A percentile compares a stretch with the other conserved stretches of the same genome.
Evolutionary conservation across 495 filamentous ascomycete species (phyloP).

Genomic region (Xylaria sp.): DNA sequence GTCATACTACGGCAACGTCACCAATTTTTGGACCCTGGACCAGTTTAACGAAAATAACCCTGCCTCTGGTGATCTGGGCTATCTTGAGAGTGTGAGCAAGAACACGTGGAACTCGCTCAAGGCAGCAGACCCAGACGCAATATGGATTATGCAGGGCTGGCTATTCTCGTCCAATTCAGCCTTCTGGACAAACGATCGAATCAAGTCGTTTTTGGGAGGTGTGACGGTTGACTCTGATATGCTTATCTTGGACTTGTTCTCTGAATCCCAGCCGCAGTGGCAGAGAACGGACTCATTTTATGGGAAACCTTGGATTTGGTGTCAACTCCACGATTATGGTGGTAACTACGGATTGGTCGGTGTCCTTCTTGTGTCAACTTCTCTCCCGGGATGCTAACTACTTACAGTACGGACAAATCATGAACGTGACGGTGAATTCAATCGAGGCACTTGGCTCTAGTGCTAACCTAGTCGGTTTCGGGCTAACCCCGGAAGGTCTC

Average conservation of each 20-base stretch:
- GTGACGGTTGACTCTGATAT: constrained; percentile 54
- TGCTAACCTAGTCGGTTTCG: constrained; percentile 52
- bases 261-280: constrained; percentile 60
- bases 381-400: constrained; percentile 9
- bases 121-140: constrained; percentile 53
- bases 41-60: constrained; percentile 63
- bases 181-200: constrained; percentile 59
- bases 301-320: constrained; percentile 63
- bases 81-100: constrained; percentile 55
- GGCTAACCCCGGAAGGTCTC: constrained; percentile 58
- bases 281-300: constrained; percentile 58
- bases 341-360: constrained; percentile 54
- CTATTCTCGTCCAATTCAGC: constrained; percentile 52
- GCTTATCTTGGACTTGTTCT: constrained; percentile 60
- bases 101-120: constrained; percentile 56
- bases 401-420: constrained; percentile 54
- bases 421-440: constrained; percentile 56
- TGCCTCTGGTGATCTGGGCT: constrained; percentile 52
- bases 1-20: constrained; percentile 57
- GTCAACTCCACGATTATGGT: constrained; percentile 58
- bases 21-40: constrained; percentile 59
- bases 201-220: constrained; percentile 59
- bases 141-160: constrained; percentile 66
- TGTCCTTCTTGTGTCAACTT: background rate
- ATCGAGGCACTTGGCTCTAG: constrained; percentile 52